Conservation (phyloP, 2,329 filamentous ascomycete genomes). For the Epichloe elymi region DNA sequence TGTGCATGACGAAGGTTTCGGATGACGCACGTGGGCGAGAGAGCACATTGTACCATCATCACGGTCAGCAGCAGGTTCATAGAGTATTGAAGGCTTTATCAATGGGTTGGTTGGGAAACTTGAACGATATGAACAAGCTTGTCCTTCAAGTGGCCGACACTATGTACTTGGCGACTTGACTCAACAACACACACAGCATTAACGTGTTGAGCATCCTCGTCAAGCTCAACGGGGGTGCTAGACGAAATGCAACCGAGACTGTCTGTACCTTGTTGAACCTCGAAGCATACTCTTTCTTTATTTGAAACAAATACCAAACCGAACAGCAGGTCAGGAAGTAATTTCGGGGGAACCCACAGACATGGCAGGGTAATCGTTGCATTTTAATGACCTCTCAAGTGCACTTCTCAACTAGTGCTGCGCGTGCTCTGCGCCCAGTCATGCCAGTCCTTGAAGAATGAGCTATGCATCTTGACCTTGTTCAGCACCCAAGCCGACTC, state of each 20-base stretch:
- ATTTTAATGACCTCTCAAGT: not conserved
- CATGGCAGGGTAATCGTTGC: not conserved
- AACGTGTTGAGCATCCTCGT: too few relatives aligned
- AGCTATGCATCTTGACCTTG: conserved; percentile 45
- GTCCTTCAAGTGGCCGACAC: not conserved
- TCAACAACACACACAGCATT: too few relatives aligned
- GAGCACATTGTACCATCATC: conserved; percentile 23
- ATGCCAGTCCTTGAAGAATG: conserved; percentile 59
- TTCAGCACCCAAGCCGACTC: conserved; percentile 44
- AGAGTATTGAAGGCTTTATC: conserved; percentile 23
- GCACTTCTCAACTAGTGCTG: not conserved
- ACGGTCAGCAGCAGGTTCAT: conserved; percentile 19
- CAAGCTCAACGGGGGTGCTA: too few relatives aligned
- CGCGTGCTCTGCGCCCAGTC: conserved; percentile 53
- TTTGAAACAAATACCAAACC: not conserved
- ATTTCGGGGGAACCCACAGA: not conserved
- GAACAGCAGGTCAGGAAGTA: not conserved
- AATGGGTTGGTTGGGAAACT: conserved; percentile 3
- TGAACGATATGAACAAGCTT: not conserved
- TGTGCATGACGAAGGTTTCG: not conserved
- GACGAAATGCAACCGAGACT: too few relatives aligned
- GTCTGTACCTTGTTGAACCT: too few relatives aligned
- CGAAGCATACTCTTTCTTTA: not conserved
- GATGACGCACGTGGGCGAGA: conserved; percentile 5
- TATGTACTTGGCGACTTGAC: too few relatives aligned